These are phyloP conservation scores for Phycomyces nitens DNA, from an alignment of 192 early-diverging fungal genomes.

Conservation along the genomic window DNA sequence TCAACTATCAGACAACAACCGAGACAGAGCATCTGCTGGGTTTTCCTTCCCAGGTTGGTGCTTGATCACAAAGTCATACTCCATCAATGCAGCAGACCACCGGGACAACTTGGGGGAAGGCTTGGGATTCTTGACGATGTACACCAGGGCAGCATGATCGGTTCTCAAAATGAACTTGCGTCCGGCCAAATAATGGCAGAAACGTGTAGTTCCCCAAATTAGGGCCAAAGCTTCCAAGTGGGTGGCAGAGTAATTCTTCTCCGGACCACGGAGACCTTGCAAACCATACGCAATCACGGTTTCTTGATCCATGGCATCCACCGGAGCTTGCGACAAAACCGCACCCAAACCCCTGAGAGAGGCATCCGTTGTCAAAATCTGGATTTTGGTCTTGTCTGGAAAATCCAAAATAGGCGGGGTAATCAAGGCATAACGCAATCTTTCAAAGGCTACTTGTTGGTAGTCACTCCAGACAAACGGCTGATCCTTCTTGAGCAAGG, in stretches of 20 bases:
- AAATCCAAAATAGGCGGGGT: conserved; percentile 7
- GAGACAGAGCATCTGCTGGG: background rate
- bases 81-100: background rate
- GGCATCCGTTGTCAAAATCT: conserved; percentile 3
- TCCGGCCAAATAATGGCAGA: conserved; percentile 22
- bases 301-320: background rate
- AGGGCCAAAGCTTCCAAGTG: conserved; percentile 23
- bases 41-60: background rate
- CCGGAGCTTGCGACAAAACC: conserved; percentile 6
- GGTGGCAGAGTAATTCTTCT: conserved; percentile 21
- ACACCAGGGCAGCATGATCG: conserved; percentile 33
- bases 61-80: background rate
- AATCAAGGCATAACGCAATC: background rate
- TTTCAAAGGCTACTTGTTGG: background rate
- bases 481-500: conserved; percentile 22
- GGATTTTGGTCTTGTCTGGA: background rate
- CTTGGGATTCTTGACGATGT: conserved; percentile 11
- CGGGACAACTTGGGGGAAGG: background rate
- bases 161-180: conserved; percentile 24
- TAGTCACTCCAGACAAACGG: conserved; percentile 14
- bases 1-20: background rate
- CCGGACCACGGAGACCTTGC: conserved; percentile 1
- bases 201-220: no score
- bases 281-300: conserved; percentile 2
- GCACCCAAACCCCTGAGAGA: background rate